Conservation (phyloP, 2,329 filamentous ascomycete species). For the Didymella pinodella region DNA sequence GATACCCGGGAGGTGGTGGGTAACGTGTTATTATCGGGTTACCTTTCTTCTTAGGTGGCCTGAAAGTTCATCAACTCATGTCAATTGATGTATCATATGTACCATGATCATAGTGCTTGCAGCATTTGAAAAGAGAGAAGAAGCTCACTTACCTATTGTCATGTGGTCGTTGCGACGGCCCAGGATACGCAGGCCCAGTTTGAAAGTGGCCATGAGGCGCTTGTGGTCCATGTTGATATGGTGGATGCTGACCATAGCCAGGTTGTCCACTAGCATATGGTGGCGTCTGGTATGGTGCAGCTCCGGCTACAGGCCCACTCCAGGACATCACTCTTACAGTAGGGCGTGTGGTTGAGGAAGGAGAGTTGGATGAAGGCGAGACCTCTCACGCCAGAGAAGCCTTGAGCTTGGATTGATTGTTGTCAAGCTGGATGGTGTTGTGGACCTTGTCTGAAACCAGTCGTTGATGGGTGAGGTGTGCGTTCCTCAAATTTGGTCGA, state of each 20-base stretch:
- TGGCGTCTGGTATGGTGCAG: constrained; percentile 46
- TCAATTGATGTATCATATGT: neutral
- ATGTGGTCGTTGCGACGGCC: constrained; percentile 36
- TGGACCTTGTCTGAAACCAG: constrained; percentile 16
- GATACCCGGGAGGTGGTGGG: constrained; percentile 59
- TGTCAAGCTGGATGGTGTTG: constrained; percentile 9
- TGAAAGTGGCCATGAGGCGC: constrained; percentile 44
- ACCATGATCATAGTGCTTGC: neutral
- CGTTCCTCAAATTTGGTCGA: constrained; percentile 36
- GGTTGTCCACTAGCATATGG: constrained; percentile 36
- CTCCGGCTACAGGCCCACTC: constrained; percentile 45
- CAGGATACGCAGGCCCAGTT: constrained; percentile 32
- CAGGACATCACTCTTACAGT: constrained; percentile 44
- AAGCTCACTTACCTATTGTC: constrained; percentile 44
- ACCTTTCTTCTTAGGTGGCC: constrained; percentile 55
- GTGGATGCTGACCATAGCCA: constrained; percentile 38
- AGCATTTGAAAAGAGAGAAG: neutral
- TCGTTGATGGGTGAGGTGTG: constrained; percentile 29
- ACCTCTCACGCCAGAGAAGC: neutral
- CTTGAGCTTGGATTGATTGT: neutral
- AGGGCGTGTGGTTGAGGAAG: neutral
- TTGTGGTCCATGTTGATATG: constrained; percentile 46
- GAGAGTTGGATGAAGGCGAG: neutral
- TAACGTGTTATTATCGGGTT: constrained; percentile 60
- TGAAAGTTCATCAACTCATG: constrained; percentile 31